A percentile compares a stretch with the other conserved stretches of the same genome.
Evolutionary conservation across 148 eudicot genomes (phyloP).

Genomic region (Fagopyrum tataricum): DNA sequence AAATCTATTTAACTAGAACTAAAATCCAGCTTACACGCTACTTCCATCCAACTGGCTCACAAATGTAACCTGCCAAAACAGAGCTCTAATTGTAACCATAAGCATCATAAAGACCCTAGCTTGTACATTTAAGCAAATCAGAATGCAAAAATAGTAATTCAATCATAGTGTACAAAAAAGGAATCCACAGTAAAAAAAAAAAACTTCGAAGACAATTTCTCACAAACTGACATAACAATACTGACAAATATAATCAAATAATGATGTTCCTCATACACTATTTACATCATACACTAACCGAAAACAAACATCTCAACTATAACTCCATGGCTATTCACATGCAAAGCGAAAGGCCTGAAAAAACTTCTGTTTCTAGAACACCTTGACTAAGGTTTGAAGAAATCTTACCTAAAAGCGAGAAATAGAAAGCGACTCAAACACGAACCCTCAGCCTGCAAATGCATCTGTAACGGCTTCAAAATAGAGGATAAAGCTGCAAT

Average conservation of each 20-base stretch:
- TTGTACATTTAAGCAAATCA: neutral
- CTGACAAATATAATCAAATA: neutral
- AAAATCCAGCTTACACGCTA: conserved; percentile 4
- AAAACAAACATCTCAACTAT: neutral
- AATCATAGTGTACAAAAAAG: neutral
- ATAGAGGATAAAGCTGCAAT: neutral
- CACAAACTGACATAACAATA: neutral
- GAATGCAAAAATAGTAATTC: neutral
- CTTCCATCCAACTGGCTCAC: neutral
- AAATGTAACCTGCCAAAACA: neutral
- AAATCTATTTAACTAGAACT: neutral
- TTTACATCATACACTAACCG: neutral
- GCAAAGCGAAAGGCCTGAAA: neutral
- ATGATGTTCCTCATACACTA: neutral
- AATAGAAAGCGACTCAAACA: neutral
- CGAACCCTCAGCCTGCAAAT: neutral
- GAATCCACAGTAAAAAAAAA: neutral
- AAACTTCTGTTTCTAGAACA: too few species aligned
- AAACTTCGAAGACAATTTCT: neutral
- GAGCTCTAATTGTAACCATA: neutral
- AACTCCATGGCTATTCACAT: neutral
- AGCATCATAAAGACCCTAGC: neutral
- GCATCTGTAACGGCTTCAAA: neutral
- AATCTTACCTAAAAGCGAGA: neutral
- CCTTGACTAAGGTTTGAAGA: conserved; percentile 2